These are phyloP conservation scores for Setaria viridis DNA, from an alignment of 202 grass and related monocot genomes.

Conservation along the genomic window DNA sequence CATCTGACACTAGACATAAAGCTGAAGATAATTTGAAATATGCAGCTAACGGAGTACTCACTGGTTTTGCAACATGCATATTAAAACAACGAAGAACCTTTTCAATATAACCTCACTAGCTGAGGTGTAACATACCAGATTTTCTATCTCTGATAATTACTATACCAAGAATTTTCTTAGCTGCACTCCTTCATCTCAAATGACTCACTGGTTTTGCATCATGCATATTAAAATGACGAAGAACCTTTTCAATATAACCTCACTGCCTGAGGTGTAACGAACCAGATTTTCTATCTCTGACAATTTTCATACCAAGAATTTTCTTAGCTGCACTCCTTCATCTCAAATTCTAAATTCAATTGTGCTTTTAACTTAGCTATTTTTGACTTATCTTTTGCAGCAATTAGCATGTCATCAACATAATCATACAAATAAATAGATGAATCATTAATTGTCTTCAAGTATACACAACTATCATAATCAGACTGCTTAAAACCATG, in stretches of 20 bases:
- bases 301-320: not conserved
- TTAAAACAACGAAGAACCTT: not conserved
- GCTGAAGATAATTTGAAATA: too few relatives aligned
- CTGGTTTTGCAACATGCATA: not conserved
- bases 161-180: not conserved
- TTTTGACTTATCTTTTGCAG: too few relatives aligned
- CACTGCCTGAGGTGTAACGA: not conserved
- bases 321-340: not conserved
- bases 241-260: not conserved
- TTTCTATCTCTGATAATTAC: not conserved
- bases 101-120: not conserved
- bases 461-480: too few relatives aligned
- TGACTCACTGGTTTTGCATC: not conserved
- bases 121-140: not conserved
- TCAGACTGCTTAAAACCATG: too few relatives aligned
- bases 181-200: too few relatives aligned
- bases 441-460: too few relatives aligned
- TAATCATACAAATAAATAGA: too few relatives aligned
- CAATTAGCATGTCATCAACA: too few relatives aligned
- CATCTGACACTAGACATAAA: too few relatives aligned
- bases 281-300: not conserved
- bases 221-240: not conserved
- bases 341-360: too few relatives aligned
- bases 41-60: too few relatives aligned
- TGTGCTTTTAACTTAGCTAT: too few relatives aligned